phyloP scores from a whole-genome alignment of 129 eudicot species.

The Artemisia tridentata region DNA sequence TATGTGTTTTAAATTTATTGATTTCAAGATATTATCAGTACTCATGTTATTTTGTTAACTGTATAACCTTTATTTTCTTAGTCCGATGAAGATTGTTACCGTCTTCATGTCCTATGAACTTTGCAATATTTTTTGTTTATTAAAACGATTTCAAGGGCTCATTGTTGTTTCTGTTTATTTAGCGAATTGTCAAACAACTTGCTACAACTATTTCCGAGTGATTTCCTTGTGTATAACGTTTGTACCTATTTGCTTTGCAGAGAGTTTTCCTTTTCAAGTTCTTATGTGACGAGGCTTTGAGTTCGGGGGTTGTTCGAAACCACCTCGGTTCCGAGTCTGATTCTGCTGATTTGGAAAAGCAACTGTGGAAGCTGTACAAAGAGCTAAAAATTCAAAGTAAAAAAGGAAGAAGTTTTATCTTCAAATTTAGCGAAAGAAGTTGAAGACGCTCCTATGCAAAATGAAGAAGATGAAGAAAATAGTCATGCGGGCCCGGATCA shows the following conservation, averaged over 20 bases:
- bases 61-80: too few relatives aligned
- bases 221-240: conserved; percentile 9
- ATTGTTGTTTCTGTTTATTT: too few relatives aligned
- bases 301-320: conserved; percentile 56
- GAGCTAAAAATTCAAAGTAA: conserved; percentile 42
- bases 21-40: too few relatives aligned
- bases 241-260: conserved; percentile 47
- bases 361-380: conserved; percentile 40
- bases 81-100: too few relatives aligned
- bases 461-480: conserved; percentile 27
- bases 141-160: too few relatives aligned
- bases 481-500: conserved; percentile 23
- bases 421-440: conserved; percentile 28
- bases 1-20: too few relatives aligned
- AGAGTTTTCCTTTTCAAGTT: conserved; percentile 69
- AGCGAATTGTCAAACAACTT: too few relatives aligned
- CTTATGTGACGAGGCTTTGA: conserved; percentile 79
- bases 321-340: conserved; percentile 49
- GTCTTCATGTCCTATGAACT: too few relatives aligned
- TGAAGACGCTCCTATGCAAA: conserved; percentile 33
- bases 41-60: too few relatives aligned
- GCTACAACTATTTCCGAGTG: neutral
- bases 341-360: conserved; percentile 44
- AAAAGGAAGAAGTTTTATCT: conserved; percentile 34
- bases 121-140: too few relatives aligned